Evolutionary conservation across 2,329 filamentous ascomycete species (phyloP), one percentile per base, ranked within the genome.

Genomic region (Aspergillus sojae): DNA sequence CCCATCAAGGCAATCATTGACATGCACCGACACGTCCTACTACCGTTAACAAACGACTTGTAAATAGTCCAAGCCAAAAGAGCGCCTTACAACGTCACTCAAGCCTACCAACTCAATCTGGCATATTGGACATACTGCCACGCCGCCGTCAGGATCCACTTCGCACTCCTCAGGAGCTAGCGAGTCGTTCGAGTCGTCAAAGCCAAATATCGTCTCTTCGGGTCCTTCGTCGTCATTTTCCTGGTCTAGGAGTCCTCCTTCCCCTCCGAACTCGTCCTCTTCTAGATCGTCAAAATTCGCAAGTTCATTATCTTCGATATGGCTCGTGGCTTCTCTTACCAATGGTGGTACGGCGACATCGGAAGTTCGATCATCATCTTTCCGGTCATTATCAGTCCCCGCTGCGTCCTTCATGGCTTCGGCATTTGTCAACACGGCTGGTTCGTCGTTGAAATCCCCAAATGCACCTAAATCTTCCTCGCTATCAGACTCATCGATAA

Each of bases 1-100:
- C 1, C 93, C 93, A 74, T 99, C 95, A 2, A 99, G 83, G 77
- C 95, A 99, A 11, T 89, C 88, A 75, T 99, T 99, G 68, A 99
- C 95, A 76, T 99, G 95, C 2, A 90, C 80, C 7, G 90, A 91
- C 11, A 89, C 90, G 70, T 94, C 87, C 74, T 93, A 87, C 1
- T 7, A 32, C 6, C 26, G 34, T 62, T 30, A 62, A 55, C 52
- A 34, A 50, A 14, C 23, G 19, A n/a, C 30, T 28, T 4, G 21
- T 28, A 10, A 19, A 14, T 9, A 14, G 1, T n/a, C 3, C 11
- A 53, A 32, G 12, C 4, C 11, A 32, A 34, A 21, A 4, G 10
- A n/a, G 19, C 4, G 36, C 72, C 77, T 60, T 72, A 80, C 79
- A 41, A 66, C 66, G 65, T 82, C 79, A 21, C 81, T 86, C 14